These are phyloP conservation scores for Gossypium armourianum DNA, from an alignment of 441 rosid species.

Conservation along the genomic window DNA sequence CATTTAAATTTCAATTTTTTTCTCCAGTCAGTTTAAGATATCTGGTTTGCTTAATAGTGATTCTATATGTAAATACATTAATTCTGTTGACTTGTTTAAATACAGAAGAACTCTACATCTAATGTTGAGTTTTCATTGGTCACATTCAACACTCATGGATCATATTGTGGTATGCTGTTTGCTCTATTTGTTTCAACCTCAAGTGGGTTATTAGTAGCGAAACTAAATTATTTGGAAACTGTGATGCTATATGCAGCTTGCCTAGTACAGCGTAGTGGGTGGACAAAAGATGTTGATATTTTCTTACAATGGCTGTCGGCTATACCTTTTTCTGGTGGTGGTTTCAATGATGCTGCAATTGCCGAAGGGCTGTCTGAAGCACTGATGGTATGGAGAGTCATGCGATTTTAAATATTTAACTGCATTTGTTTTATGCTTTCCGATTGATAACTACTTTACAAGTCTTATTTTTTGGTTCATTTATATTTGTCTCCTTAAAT, in stretches of 20 bases:
- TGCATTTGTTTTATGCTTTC: not conserved
- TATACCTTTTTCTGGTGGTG: conserved; percentile 74
- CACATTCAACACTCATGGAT: conserved; percentile 63
- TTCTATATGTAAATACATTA: not conserved
- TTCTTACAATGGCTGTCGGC: conserved; percentile 72
- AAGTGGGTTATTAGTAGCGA: not conserved
- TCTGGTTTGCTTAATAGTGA: not conserved
- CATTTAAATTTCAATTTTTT: not conserved
- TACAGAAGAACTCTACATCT: conserved; percentile 51
- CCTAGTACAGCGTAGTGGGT: conserved; percentile 78
- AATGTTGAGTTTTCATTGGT: conserved; percentile 61
- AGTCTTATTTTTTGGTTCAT: not conserved
- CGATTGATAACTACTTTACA: not conserved
- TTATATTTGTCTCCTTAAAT: conserved; percentile 5
- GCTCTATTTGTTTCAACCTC: not conserved
- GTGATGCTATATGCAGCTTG: conserved; percentile 42
- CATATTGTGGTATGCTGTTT: conserved; percentile 54
- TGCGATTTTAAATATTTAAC: not conserved
- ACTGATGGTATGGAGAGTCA: conserved; percentile 51
- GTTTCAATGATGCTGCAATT: conserved; percentile 84
- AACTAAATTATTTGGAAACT: conserved; percentile 6
- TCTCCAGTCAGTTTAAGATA: not conserved
- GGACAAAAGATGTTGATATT: conserved; percentile 76
- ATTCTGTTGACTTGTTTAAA: conserved; percentile 10
- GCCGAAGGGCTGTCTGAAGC: conserved; percentile 98